Percentiles rank a stretch among this genome's conserved stretches.
These are phyloP conservation scores for Gossypium turneri DNA, from an alignment of 345 rosid species.

Conservation along the genomic window DNA sequence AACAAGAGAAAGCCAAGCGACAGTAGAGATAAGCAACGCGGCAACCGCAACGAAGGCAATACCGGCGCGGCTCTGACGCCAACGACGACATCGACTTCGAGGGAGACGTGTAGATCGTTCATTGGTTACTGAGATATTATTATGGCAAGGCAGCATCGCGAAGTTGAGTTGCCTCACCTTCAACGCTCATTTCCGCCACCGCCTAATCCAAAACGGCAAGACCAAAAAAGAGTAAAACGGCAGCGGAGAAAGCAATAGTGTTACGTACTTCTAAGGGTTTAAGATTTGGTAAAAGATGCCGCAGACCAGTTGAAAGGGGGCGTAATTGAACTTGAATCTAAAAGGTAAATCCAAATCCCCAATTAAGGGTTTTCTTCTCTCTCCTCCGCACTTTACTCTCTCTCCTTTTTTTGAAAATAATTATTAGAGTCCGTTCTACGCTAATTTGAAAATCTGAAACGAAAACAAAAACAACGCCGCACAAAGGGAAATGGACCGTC, in stretches of 20 bases:
- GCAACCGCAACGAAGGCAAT: slow-evolving; percentile 50
- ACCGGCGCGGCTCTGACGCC: slow-evolving; percentile 46
- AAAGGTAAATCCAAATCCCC: background rate
- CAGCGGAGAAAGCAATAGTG: background rate
- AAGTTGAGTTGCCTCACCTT: slow-evolving; percentile 33
- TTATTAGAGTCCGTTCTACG: background rate
- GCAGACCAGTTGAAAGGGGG: background rate
- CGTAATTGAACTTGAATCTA: background rate
- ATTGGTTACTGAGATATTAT: background rate
- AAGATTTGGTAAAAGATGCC: background rate
- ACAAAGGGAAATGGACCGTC: background rate
- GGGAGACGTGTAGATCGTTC: slow-evolving; percentile 29
- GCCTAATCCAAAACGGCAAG: background rate
- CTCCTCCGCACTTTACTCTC: background rate
- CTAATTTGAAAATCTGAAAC: slow-evolving; percentile 7
- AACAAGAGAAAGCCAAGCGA: slow-evolving; percentile 83
- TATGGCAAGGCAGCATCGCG: slow-evolving; percentile 14
- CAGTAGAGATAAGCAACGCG: slow-evolving; percentile 59
- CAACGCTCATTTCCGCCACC: slow-evolving; percentile 38
- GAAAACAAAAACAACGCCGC: background rate
- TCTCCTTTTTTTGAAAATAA: too few relatives aligned
- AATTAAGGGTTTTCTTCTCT: background rate
- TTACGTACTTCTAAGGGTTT: background rate
- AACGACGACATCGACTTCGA: slow-evolving; percentile 40
- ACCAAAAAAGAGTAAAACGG: background rate